phyloP scores from a whole-genome alignment of 805 yeast species.

The Kodamaea leandrae region DNA sequence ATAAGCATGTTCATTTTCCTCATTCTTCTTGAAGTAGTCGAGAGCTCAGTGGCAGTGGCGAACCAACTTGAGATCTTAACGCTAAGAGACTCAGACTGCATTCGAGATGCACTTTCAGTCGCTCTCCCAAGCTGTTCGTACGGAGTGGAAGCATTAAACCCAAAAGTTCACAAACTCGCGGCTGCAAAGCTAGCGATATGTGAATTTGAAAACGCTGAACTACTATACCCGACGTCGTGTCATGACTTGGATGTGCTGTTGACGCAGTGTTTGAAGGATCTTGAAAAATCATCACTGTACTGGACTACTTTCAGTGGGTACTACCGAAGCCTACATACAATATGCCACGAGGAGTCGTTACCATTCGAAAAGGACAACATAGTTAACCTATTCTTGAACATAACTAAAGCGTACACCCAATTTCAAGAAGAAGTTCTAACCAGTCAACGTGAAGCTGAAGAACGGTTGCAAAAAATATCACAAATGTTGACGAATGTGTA shows the following conservation, averaged over 20 bases:
- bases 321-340: slow-evolving; percentile 49
- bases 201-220: slow-evolving; percentile 49
- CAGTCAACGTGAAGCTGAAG: not conserved
- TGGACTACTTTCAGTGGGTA: slow-evolving; percentile 76
- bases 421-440: slow-evolving; percentile 9
- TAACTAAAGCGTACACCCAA: slow-evolving; percentile 31
- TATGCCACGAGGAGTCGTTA: slow-evolving; percentile 52
- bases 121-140: slow-evolving; percentile 41
- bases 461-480: not conserved
- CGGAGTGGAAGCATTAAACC: slow-evolving; percentile 39
- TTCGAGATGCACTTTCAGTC: slow-evolving; percentile 37
- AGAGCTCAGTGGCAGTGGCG: not conserved
- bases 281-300: slow-evolving; percentile 52
- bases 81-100: slow-evolving; percentile 23
- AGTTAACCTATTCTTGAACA: slow-evolving; percentile 43
- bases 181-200: slow-evolving; percentile 53
- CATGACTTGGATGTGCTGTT: slow-evolving; percentile 16
- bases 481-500: not conserved
- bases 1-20: not conserved
- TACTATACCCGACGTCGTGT: slow-evolving; percentile 34
- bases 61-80: slow-evolving; percentile 1
- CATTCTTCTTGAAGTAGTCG: not conserved
- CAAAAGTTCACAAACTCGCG: slow-evolving; percentile 30
- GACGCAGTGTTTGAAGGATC: slow-evolving; percentile 36
- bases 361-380: slow-evolving; percentile 55